Percentiles rank a stretch among this genome's conserved stretches.
Conservation (phyloP, 495 filamentous ascomycete species). For the Monascus purpureus region DNA sequence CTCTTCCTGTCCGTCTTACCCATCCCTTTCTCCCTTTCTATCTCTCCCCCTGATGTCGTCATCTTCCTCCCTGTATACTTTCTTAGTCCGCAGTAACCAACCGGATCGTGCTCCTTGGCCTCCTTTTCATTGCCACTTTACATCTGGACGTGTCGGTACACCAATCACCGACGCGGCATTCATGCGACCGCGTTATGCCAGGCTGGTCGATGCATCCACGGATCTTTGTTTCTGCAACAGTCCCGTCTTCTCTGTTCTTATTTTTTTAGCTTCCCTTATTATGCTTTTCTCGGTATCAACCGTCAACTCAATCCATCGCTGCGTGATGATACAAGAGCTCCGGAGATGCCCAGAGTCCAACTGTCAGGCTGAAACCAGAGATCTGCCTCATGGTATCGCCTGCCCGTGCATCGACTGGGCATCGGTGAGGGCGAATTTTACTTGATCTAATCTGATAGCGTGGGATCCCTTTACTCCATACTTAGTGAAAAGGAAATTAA, state of each 20-base stretch:
- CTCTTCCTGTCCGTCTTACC: too few species aligned
- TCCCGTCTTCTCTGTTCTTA: neutral
- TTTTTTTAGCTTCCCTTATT: neutral
- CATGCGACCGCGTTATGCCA: too few species aligned
- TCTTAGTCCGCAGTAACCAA: too few species aligned
- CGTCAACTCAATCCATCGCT: neutral
- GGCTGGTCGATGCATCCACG: too few species aligned
- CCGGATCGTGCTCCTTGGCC: too few species aligned
- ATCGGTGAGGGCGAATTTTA: constrained; percentile 34
- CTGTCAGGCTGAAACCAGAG: constrained; percentile 11
- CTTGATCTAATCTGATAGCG: constrained; percentile 46
- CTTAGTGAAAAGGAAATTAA: neutral
- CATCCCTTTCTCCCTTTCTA: too few species aligned
- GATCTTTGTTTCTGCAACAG: neutral
- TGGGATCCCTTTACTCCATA: too few species aligned
- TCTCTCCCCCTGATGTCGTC: too few species aligned
- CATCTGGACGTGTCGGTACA: too few species aligned
- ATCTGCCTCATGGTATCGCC: constrained; percentile 27
- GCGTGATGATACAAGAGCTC: constrained; percentile 3
- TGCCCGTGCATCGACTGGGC: constrained; percentile 4
- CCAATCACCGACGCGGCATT: too few species aligned
- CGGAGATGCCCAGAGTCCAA: constrained; percentile 1
- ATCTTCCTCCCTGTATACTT: too few species aligned
- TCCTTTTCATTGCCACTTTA: too few species aligned
- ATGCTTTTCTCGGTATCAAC: neutral